These are phyloP conservation scores for Rhamnella rubrinervis DNA, from an alignment of 331 rosid species.

Conservation along the genomic window DNA sequence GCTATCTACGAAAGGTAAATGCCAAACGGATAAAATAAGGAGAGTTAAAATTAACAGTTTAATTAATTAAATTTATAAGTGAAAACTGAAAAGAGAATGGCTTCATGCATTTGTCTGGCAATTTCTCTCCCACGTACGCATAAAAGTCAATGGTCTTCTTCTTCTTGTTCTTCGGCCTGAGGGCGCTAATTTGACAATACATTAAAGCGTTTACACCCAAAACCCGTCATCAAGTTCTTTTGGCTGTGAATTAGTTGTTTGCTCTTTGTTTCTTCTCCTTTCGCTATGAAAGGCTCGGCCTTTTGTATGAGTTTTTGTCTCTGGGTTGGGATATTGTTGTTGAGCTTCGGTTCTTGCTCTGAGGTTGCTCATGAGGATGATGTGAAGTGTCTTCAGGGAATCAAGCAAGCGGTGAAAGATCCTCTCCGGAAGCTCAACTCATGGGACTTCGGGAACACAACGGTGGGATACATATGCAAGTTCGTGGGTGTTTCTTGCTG, in stretches of 20 bases:
- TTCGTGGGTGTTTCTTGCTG: conserved; percentile 74
- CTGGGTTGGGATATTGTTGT: conserved; percentile 18
- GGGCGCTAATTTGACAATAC: conserved; percentile 15
- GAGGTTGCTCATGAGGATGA: conserved; percentile 50
- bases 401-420: conserved; percentile 38
- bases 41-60: too few relatives aligned
- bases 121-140: neutral
- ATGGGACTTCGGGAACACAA: conserved; percentile 65
- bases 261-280: neutral
- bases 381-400: conserved; percentile 58
- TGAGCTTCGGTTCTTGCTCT: conserved; percentile 19
- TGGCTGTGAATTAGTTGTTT: neutral
- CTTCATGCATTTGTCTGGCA: neutral
- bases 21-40: neutral
- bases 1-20: conserved; percentile 2
- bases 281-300: conserved; percentile 14
- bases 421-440: conserved; percentile 27
- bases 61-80: neutral
- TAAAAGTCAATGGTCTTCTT: conserved; percentile 26
- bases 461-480: conserved; percentile 60
- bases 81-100: too few relatives aligned
- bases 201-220: neutral
- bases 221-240: neutral
- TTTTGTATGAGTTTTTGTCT: neutral
- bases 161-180: too few relatives aligned